Evolutionary conservation across 805 yeast genomes (phyloP), one percentile per base, ranked within the genome.

Genomic region (Kuraishia hungarica): DNA sequence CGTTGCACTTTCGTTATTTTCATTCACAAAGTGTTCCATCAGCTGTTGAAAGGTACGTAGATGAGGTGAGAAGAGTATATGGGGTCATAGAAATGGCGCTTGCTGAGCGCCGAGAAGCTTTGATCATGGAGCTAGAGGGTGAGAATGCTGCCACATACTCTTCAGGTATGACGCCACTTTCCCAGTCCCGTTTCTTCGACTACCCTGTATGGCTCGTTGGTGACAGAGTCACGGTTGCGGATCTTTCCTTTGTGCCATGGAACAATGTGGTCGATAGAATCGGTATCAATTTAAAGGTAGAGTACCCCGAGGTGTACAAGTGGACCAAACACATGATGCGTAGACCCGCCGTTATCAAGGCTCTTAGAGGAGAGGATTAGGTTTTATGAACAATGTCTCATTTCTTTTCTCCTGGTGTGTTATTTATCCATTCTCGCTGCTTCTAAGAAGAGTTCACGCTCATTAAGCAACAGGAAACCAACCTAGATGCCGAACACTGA

Each of bases 321-420:
- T 92, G 97, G 97, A 92, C 97, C 11, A 86, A 87, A 67, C 85
- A 84, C 64, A 89, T 92, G 96, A 88, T 92, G 96, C 82, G 93
- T 70, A 82, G 97, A 66, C 96, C 96, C 2, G 92, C 94, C 1
- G 97, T 92, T 29, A 77, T 87, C 26, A 80, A 93, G 59, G 97
- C 97, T 1, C 75, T 92, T 57, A 81, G 91, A 58, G 94, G 35
- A 4, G 51, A 49, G 10, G 51, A 49, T 5, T 49, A 23, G 28
- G 35, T 13, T 11, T 20, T n/a, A 47, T 19, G 49, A 47, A 15
- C 13, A 19, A 47, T 35, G 43, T 17, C 17, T 35, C 4, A 35
- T 17, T 35, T 8, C 11, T 15, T 35, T 35, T 35, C 43, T 17
- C 43, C 43, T 35, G 4, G 11, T 10, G 11, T 35, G 17, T 35